Base-by-base conservation (phyloP, 2,329 filamentous ascomycete species). In the Thelonectria olida region DNA sequence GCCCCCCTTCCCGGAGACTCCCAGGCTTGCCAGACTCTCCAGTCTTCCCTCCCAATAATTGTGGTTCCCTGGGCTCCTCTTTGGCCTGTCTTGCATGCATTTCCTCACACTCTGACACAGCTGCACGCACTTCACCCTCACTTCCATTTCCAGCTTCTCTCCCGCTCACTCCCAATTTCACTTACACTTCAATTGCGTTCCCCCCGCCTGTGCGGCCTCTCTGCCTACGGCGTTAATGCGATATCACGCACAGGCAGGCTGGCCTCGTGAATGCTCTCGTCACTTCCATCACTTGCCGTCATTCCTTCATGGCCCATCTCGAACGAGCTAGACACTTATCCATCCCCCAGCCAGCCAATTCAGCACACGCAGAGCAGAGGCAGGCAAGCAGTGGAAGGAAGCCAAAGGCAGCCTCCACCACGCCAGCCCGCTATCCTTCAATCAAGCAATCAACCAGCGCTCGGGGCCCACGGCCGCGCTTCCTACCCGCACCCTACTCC, bases 401-500 rank as follows among this genome's bases (percentile, higher is more conserved):
- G 41, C 31, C 39, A 36, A 22, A 42, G 41, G 48, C 51, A 63
- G 64, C 52, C 56, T 58, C 45, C 45, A 25, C 48, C 62, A 59
- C 57, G 39, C 51, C 49, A 61, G 56, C 58, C 70, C 65, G 67
- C 67, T 67, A 67, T 68, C 58, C 66, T 72, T 65, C 68, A 62
- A 64, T 31, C 28, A 31, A 28, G 6, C 27, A n/a, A 31, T 70
- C 68, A 66, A 70, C 71, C 68, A 68, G 61, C 57, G n/a, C 48
- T 65, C 64, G 58, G 66, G 59, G 66, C 62, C 66, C 59, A 52
- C 63, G 65, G 65, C 63, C 39, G 53, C 49, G 59, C 48, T 57
- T 45, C 48, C 50, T 71, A 70, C 69, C 61, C 60, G 54, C 66
- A 71, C 69, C 69, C 67, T 70, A 67, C 66, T 69, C 68, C 66